Evolutionary conservation across 148 eudicot genomes (phyloP).

Genomic region (Silene latifolia): DNA sequence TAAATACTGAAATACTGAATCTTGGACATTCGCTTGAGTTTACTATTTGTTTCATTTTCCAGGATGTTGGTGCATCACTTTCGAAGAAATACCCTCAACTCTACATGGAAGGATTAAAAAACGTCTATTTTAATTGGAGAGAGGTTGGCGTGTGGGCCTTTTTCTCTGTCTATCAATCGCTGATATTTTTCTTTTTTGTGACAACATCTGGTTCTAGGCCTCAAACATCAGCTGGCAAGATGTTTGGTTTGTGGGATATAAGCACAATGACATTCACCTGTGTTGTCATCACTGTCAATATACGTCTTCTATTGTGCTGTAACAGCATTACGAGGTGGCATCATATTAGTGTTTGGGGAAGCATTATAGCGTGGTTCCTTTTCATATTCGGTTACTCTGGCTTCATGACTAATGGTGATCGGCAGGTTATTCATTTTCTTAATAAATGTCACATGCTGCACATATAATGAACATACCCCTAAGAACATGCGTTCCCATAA

Average conservation of each 20-base stretch:
- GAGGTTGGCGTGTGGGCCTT: slow-evolving; percentile 65
- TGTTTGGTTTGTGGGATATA: slow-evolving; percentile 93
- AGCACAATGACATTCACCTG: slow-evolving; percentile 92
- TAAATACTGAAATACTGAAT: too few species aligned
- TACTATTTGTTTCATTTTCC: slow-evolving; percentile 14
- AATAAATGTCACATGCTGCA: not conserved
- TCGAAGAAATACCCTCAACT: slow-evolving; percentile 87
- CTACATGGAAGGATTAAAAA: slow-evolving; percentile 82
- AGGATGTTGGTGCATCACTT: slow-evolving; percentile 91
- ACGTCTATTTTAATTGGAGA: slow-evolving; percentile 73
- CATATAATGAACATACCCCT: not conserved
- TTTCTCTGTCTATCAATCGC: slow-evolving; percentile 75
- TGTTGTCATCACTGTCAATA: slow-evolving; percentile 77
- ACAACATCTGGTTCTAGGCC: slow-evolving; percentile 52
- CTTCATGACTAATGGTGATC: slow-evolving; percentile 39
- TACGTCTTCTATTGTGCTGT: slow-evolving; percentile 91
- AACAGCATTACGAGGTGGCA: slow-evolving; percentile 91
- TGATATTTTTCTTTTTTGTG: slow-evolving; percentile 65
- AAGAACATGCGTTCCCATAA: not conserved
- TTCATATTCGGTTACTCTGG: slow-evolving; percentile 75
- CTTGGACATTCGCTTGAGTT: not conserved
- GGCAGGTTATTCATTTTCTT: slow-evolving; percentile 39
- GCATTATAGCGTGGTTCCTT: slow-evolving; percentile 75
- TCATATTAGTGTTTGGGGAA: slow-evolving; percentile 84
- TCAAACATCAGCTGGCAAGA: slow-evolving; percentile 75